A percentile compares a stretch with the other conserved stretches of the same genome.
These are phyloP conservation scores for Gloeostereum incarnatum DNA, from an alignment of 768 basidiomycete genomes.

Conservation along the genomic window DNA sequence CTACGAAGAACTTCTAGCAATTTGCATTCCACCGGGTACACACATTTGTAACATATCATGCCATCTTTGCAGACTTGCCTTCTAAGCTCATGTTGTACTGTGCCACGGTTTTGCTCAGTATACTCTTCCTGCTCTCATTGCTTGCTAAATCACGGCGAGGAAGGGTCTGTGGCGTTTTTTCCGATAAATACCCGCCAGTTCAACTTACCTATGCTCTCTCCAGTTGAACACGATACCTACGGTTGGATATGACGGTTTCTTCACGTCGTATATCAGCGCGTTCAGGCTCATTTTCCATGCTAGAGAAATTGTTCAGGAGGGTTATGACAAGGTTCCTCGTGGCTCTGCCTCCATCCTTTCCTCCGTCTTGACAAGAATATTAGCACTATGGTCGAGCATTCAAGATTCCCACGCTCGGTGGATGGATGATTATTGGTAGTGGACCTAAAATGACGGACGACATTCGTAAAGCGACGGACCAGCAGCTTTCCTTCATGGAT, in stretches of 20 bases:
- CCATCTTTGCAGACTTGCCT: too few species aligned
- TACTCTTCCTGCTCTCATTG: too few species aligned
- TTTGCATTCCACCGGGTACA: too few species aligned
- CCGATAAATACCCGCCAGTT: too few species aligned
- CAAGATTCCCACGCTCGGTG: conserved; percentile 14
- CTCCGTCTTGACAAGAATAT: not conserved
- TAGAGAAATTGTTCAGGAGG: conserved; percentile 6
- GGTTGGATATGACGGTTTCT: conserved; percentile 5
- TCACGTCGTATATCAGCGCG: conserved; percentile 3
- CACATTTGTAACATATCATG: too few species aligned
- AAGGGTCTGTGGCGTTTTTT: too few species aligned
- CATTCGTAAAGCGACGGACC: conserved; percentile 20
- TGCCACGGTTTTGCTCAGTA: too few species aligned
- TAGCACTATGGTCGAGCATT: conserved; percentile 9
- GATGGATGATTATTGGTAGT: conserved; percentile 22
- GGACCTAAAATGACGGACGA: conserved; percentile 22
- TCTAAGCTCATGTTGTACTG: too few species aligned
- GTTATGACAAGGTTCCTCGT: conserved; percentile 6
- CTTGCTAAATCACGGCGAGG: too few species aligned
- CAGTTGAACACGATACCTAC: conserved; percentile 8
- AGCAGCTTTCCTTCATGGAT: conserved; percentile 14
- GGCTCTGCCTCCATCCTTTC: not conserved
- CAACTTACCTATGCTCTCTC: too few species aligned
- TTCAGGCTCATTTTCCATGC: not conserved
- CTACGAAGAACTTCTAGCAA: too few species aligned